A percentile compares a stretch with the other conserved stretches of the same genome.
phyloP scores from a whole-genome alignment of 495 filamentous ascomycete genomes.

The Sphaerosporella brunnea region DNA sequence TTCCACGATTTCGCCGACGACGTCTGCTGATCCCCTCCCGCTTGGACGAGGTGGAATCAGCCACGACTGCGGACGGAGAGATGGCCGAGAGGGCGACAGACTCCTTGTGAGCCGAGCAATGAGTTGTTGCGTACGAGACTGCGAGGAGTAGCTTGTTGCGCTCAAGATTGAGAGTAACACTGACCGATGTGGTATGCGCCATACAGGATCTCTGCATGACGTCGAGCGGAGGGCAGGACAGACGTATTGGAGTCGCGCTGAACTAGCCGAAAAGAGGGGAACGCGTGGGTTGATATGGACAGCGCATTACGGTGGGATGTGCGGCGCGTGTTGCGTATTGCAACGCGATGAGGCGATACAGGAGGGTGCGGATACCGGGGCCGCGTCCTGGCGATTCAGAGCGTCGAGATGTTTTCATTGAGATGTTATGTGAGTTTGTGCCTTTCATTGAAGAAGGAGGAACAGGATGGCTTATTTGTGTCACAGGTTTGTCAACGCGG shows the following conservation, averaged over 20 bases:
- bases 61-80: background rate
- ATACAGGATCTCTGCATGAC: constrained; percentile 31
- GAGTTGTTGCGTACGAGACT: constrained; percentile 60
- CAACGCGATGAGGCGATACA: constrained; percentile 48
- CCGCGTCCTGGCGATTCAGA: constrained; percentile 39
- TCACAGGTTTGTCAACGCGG: constrained; percentile 67
- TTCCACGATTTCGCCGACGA: constrained; percentile 62
- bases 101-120: constrained; percentile 38
- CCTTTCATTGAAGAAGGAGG: background rate
- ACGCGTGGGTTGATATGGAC: constrained; percentile 60
- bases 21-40: constrained; percentile 56
- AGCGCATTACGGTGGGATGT: constrained; percentile 63
- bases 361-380: constrained; percentile 37
- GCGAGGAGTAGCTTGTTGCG: constrained; percentile 47
- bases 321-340: constrained; percentile 66
- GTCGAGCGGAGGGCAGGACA: constrained; percentile 19
- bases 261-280: too few species aligned
- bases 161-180: constrained; percentile 33
- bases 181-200: constrained; percentile 42
- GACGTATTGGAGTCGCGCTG: constrained; percentile 48
- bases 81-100: background rate
- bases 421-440: constrained; percentile 48
- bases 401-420: constrained; percentile 62
- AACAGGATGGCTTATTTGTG: constrained; percentile 9
- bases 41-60: constrained; percentile 42